A percentile compares a stretch with the other conserved stretches of the same genome.
These are phyloP conservation scores for Gnomoniopsis smithogilvyi DNA, from an alignment of 2,329 filamentous ascomycete species.

Conservation along the genomic window DNA sequence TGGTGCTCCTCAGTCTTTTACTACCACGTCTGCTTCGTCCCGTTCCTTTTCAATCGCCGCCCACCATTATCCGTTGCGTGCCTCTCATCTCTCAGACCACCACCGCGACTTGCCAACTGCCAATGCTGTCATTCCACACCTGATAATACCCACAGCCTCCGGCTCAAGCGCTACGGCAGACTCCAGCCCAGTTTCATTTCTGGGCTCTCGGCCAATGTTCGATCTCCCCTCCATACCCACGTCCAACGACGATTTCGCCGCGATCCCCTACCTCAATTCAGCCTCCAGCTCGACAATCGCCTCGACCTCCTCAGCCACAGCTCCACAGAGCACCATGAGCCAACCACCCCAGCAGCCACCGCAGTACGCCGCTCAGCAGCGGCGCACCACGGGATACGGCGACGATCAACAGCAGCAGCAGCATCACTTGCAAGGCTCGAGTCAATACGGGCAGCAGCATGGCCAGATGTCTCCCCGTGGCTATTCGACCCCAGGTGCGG, in stretches of 20 bases:
- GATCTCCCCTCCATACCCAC: slow-evolving; percentile 17
- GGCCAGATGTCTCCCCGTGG: slow-evolving; percentile 46
- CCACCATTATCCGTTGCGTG: background rate
- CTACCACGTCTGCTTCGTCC: background rate
- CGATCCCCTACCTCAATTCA: slow-evolving; percentile 14
- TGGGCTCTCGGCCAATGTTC: slow-evolving; percentile 11
- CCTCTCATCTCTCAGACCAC: slow-evolving; percentile 1
- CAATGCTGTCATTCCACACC: slow-evolving; percentile 4
- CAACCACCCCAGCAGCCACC: slow-evolving; percentile 34
- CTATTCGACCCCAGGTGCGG: slow-evolving; percentile 33
- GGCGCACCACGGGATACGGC: slow-evolving; percentile 37
- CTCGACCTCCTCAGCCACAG: background rate
- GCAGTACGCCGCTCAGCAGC: slow-evolving; percentile 26
- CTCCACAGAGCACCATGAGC: slow-evolving; percentile 29
- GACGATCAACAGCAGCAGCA: slow-evolving; percentile 52
- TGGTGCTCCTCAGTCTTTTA: background rate
- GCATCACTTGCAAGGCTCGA: slow-evolving; percentile 51
- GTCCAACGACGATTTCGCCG: slow-evolving; percentile 18
- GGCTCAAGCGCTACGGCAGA: slow-evolving; percentile 1
- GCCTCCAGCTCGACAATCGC: background rate
- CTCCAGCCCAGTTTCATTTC: background rate
- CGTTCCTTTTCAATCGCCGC: background rate
- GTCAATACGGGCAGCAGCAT: slow-evolving; percentile 35
- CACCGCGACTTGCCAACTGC: slow-evolving; percentile 1
- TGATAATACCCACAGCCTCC: background rate